Conservation (phyloP, 768 basidiomycete genomes). For the Dioszegia crocea region DNA sequence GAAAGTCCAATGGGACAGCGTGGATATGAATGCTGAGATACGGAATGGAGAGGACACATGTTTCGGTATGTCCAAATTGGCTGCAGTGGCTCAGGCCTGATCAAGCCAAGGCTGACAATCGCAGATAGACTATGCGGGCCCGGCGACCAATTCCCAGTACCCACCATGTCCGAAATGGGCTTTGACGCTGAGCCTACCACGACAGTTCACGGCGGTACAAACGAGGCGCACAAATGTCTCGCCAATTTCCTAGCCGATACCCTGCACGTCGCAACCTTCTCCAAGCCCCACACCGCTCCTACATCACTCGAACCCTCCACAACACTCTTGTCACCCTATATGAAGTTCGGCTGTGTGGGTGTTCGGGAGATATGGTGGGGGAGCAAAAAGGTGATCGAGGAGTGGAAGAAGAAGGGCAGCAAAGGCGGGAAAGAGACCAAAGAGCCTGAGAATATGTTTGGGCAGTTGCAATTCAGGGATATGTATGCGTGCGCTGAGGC, state of each 20-base stretch:
- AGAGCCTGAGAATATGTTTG: slow-evolving; percentile 50
- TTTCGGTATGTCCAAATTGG: slow-evolving; percentile 27
- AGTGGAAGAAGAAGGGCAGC: slow-evolving; percentile 25
- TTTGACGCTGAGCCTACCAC: slow-evolving; percentile 29
- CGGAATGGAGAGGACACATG: slow-evolving; percentile 37
- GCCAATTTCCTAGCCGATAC: slow-evolving; percentile 31
- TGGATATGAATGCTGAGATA: slow-evolving; percentile 38
- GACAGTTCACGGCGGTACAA: slow-evolving; percentile 47
- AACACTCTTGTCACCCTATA: slow-evolving; percentile 44
- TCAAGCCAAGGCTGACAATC: background rate
- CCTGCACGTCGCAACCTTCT: slow-evolving; percentile 47
- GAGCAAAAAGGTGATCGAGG: slow-evolving; percentile 37
- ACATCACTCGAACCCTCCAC: slow-evolving; percentile 48
- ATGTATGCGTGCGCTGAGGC: slow-evolving; percentile 51
- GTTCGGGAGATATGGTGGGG: slow-evolving; percentile 50
- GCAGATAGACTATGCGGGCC: slow-evolving; percentile 45
- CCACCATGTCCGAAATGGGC: slow-evolving; percentile 48
- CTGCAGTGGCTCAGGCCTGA: background rate
- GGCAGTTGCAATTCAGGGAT: slow-evolving; percentile 48
- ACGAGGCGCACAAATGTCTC: slow-evolving; percentile 39
- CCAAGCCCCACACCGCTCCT: slow-evolving; percentile 50
- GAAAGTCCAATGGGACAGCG: slow-evolving; percentile 14
- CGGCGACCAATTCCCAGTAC: slow-evolving; percentile 43
- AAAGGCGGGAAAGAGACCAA: slow-evolving; percentile 38
- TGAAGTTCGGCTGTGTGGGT: slow-evolving; percentile 51